These are phyloP conservation scores for Pythium vanterpoolii DNA, from an alignment of 352 stramenopile genomes.

Conservation along the genomic window DNA sequence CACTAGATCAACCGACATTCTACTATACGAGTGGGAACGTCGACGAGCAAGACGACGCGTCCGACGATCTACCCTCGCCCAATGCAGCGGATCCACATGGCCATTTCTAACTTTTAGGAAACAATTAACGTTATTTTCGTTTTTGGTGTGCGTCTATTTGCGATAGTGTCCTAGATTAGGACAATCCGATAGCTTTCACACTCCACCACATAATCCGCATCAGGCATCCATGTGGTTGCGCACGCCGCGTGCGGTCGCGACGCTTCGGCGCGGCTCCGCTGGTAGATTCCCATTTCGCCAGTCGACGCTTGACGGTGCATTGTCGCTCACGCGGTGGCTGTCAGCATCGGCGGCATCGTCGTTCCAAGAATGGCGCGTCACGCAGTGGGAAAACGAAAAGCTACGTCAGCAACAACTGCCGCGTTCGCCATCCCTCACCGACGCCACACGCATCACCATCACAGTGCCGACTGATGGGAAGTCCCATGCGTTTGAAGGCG, in stretches of 20 bases:
- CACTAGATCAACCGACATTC: background rate
- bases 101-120: conserved; percentile 3
- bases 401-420: conserved; percentile 26
- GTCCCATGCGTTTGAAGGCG: conserved; percentile 40
- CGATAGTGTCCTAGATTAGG: conserved; percentile 8
- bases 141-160: background rate
- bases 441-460: conserved; percentile 40
- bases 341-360: conserved; percentile 22
- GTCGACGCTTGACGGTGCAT: too few relatives aligned
- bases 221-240: conserved; percentile 11
- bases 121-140: background rate
- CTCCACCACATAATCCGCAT: background rate
- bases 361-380: conserved; percentile 43
- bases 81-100: background rate
- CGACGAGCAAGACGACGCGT: background rate
- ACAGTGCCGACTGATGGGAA: conserved; percentile 28
- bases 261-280: conserved; percentile 8
- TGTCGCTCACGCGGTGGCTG: background rate
- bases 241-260: conserved; percentile 4
- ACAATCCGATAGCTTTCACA: conserved; percentile 2
- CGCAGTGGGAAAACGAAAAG: conserved; percentile 53
- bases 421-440: conserved; percentile 1
- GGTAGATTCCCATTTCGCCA: background rate
- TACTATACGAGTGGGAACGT: background rate
- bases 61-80: conserved; percentile 5